Conservation (phyloP, 805 yeast species). For the Myxozyma melibiosi region DNA sequence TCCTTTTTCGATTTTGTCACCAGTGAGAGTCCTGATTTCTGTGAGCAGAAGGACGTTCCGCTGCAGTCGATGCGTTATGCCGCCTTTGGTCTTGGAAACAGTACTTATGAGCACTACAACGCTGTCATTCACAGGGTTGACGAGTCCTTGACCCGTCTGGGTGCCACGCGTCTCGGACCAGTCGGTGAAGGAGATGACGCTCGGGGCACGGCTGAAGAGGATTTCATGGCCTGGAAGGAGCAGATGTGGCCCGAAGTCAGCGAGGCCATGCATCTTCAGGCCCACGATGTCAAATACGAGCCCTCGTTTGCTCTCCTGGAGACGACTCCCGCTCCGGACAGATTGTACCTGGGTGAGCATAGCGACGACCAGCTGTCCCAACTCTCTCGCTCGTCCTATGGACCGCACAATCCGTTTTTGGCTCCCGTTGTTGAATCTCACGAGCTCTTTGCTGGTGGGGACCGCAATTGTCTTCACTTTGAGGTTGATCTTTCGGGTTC, state of each 20-base stretch:
- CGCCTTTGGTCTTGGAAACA: slow-evolving; percentile 89
- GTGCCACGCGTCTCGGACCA: slow-evolving; percentile 72
- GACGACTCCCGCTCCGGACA: slow-evolving; percentile 37
- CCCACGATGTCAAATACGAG: slow-evolving; percentile 74
- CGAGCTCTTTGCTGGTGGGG: slow-evolving; percentile 64
- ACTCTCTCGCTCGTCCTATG: slow-evolving; percentile 59
- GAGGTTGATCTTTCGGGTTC: slow-evolving; percentile 80
- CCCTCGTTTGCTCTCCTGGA: slow-evolving; percentile 54
- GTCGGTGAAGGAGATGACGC: slow-evolving; percentile 95
- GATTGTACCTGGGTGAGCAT: slow-evolving; percentile 79
- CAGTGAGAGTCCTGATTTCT: background rate
- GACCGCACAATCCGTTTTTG: slow-evolving; percentile 75
- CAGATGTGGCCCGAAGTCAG: slow-evolving; percentile 64
- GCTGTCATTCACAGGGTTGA: slow-evolving; percentile 65
- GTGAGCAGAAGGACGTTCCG: slow-evolving; percentile 52
- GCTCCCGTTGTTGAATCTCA: slow-evolving; percentile 62
- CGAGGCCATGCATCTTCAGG: slow-evolving; percentile 65
- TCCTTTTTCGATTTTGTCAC: slow-evolving; percentile 68
- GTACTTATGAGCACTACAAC: slow-evolving; percentile 89
- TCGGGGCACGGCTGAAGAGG: slow-evolving; percentile 91
- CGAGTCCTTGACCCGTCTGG: slow-evolving; percentile 56
- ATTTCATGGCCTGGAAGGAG: slow-evolving; percentile 91
- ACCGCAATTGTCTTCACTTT: slow-evolving; percentile 84
- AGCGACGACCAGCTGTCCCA: slow-evolving; percentile 54
- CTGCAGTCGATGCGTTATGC: slow-evolving; percentile 64